A percentile compares a stretch with the other conserved stretches of the same genome.
Evolutionary conservation across 192 early-diverging fungal species (phyloP).

Genomic region (Linderina pennispora): DNA sequence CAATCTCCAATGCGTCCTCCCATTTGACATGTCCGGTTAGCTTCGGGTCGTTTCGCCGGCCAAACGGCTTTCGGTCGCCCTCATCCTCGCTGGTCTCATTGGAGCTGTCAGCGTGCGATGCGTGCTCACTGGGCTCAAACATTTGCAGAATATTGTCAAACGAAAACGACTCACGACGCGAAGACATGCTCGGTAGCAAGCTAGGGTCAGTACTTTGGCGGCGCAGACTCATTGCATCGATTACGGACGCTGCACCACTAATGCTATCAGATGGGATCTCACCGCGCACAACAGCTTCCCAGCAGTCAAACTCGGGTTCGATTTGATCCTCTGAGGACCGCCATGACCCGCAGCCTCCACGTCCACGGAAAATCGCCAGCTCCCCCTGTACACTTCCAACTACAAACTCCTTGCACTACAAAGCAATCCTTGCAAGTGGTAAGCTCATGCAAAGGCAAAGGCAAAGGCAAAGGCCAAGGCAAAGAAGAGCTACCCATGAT

Average conservation of each 20-base stretch:
- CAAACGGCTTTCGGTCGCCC: background rate
- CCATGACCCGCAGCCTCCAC: conserved; percentile 44
- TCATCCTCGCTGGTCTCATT: conserved; percentile 31
- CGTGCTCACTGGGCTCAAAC: conserved; percentile 19
- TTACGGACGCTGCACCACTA: background rate
- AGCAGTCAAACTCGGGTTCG: conserved; percentile 46
- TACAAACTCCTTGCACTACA: conserved; percentile 49
- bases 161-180: conserved; percentile 30
- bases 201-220: conserved; percentile 37
- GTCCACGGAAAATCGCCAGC: conserved; percentile 44
- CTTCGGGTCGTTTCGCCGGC: conserved; percentile 3
- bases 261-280: conserved; percentile 17
- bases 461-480: too few relatives aligned
- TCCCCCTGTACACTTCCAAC: conserved; percentile 46
- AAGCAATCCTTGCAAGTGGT: too few relatives aligned
- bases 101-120: conserved; percentile 5
- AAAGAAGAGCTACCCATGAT: too few relatives aligned
- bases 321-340: conserved; percentile 36
- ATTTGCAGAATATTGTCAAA: conserved; percentile 38
- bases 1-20: conserved; percentile 44
- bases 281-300: conserved; percentile 38
- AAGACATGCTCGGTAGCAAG: conserved; percentile 1
- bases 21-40: conserved; percentile 31
- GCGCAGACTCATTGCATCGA: background rate
- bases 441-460: too few relatives aligned